phyloP scores from a whole-genome alignment of 352 stramenopile species.

The Globisporangium rhizosaccharum region DNA sequence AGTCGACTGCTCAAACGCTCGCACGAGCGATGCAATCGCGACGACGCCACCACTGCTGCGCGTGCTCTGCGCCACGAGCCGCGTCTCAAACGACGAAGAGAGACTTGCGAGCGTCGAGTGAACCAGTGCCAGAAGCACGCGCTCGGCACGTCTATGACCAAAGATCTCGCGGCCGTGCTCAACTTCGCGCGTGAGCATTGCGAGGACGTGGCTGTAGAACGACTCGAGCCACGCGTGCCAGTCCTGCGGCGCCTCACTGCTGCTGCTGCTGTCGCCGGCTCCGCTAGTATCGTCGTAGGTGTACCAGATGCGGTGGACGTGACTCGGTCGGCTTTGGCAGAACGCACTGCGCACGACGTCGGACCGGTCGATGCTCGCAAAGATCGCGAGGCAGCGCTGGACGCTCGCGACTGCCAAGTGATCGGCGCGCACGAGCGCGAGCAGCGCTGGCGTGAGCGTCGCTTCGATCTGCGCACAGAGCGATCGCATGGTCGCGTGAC shows the following conservation, averaged over 20 bases:
- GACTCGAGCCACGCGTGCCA: constrained; percentile 29
- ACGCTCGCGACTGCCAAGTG: constrained; percentile 34
- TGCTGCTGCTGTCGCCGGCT: neutral
- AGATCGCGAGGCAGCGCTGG: constrained; percentile 44
- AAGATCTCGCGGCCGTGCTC: constrained; percentile 44
- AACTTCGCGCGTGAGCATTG: constrained; percentile 53
- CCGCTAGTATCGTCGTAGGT: constrained; percentile 14
- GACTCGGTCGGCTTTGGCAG: constrained; percentile 32
- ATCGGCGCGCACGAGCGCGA: constrained; percentile 31
- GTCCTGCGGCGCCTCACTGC: constrained; percentile 15
- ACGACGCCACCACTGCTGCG: constrained; percentile 10
- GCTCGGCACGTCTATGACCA: constrained; percentile 14
- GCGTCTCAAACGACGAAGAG: constrained; percentile 46
- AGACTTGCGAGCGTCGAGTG: constrained; percentile 45
- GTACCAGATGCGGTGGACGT: constrained; percentile 57
- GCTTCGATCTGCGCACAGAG: constrained; percentile 54
- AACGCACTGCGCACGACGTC: constrained; percentile 44
- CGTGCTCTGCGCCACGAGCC: constrained; percentile 18
- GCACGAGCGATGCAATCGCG: constrained; percentile 25
- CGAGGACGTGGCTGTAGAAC: constrained; percentile 52
- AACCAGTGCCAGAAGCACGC: constrained; percentile 39
- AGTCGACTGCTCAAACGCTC: constrained; percentile 38
- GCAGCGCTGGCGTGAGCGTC: constrained; percentile 39
- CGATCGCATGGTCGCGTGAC: constrained; percentile 39
- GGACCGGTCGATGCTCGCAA: constrained; percentile 39